Evolutionary conservation across 129 eudicot genomes (phyloP), one percentile per base, ranked within the genome.

Genomic region (Escallonia rubra): DNA sequence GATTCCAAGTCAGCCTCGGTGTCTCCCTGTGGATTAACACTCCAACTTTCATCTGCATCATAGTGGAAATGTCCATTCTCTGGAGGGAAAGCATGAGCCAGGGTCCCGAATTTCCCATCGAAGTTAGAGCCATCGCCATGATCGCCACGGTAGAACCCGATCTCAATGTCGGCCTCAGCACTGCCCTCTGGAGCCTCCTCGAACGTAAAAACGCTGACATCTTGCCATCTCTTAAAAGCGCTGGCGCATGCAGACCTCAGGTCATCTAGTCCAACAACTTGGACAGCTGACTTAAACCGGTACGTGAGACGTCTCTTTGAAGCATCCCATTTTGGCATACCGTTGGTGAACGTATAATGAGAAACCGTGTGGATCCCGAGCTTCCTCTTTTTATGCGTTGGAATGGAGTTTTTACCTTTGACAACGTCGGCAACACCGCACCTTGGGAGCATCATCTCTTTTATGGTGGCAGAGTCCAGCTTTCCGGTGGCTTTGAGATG

Each of bases 101-200:
- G 43, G 55, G 39, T 53, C 7, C 79, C 70, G 4, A 48, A 41
- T 0, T 49, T 69, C 10, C 79, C 79, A 7, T 75, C 69, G 14
- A 75, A 75, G 2, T 74, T 69, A 34, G 10, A 3, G 2, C 79
- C 70, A 40, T 75, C 74, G 38, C 69, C 79, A n/a, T 75, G 79
- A 34, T 60, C 59, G 14, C 79, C 69, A 39, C 56, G 12, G 8
- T 41, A 6, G 43, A 60, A 75, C 16, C 77, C 65, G 3, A 73
- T 73, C 47, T 54, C 56, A 7, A 73, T 3, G 15, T 73, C 59
- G 2, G 71, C 59, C 52, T 42, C 43, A 8, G 49, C 12, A 15
- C 8, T 58, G 57, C 51, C 53, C 50, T 61, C 38, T 23, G 34
- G 34, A 23, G 52, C 9, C n/a, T 4, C 15, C n/a, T 65, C 43